These are phyloP conservation scores for Aspergillus bridgeri DNA, from an alignment of 495 filamentous ascomycete species.

Conservation along the genomic window DNA sequence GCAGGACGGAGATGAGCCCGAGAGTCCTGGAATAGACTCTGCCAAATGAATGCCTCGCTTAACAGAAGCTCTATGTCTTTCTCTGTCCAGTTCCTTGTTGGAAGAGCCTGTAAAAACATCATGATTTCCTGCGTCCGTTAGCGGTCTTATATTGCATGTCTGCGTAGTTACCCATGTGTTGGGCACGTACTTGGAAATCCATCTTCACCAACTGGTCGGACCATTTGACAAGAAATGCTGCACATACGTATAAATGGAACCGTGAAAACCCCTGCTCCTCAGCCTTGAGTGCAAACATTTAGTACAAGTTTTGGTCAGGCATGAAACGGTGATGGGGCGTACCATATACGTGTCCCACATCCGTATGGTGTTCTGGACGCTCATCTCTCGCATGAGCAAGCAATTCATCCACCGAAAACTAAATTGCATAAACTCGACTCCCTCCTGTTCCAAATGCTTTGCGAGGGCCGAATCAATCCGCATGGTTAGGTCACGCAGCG, in stretches of 20 bases:
- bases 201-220: conserved; percentile 91
- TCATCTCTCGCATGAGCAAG: conserved; percentile 94
- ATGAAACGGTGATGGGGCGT: conserved; percentile 23
- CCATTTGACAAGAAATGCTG: conserved; percentile 99
- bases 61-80: conserved; percentile 95
- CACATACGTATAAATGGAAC: conserved; percentile 97
- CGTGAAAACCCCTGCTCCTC: conserved; percentile 98
- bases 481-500: conserved; percentile 81
- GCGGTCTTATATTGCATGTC: conserved; percentile 7
- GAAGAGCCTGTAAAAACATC: conserved; percentile 97
- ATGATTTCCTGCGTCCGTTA: conserved; percentile 70
- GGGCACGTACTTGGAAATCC: conserved; percentile 69
- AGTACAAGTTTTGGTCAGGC: conserved; percentile 13
- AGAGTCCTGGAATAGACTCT: conserved; percentile 85
- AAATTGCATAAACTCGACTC: conserved; percentile 98
- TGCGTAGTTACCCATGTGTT: background rate
- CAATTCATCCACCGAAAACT: conserved; percentile 99
- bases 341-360: conserved; percentile 99
- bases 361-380: conserved; percentile 88
- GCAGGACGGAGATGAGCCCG: conserved; percentile 71
- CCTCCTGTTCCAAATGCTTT: conserved; percentile 82
- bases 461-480: conserved; percentile 83
- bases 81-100: conserved; percentile 93
- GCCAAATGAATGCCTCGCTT: conserved; percentile 96
- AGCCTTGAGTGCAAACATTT: conserved; percentile 53